These are phyloP conservation scores for Bonia amplexicaulis DNA, from an alignment of 176 grass and related monocot species.

Conservation along the genomic window DNA sequence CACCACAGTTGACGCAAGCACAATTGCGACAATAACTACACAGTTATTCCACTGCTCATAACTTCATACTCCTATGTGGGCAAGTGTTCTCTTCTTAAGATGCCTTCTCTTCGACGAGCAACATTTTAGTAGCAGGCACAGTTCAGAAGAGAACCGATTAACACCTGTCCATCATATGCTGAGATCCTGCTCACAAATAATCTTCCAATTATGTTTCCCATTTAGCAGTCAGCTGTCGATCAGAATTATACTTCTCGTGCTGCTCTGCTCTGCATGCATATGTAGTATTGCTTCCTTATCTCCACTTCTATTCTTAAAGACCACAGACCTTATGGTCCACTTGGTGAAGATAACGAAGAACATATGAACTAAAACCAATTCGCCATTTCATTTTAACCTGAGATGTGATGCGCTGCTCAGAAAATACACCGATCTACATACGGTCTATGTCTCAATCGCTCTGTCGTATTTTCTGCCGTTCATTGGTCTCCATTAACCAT, in stretches of 20 bases:
- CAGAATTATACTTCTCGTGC: constrained; percentile 9
- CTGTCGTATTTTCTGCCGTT: not conserved
- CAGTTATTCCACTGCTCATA: not conserved
- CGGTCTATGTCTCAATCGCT: not conserved
- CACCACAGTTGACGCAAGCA: not conserved
- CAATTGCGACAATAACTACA: not conserved
- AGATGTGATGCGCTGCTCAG: not conserved
- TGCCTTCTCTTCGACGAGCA: not conserved
- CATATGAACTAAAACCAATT: not conserved
- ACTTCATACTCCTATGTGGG: no score
- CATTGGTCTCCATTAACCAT: not conserved
- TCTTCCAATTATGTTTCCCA: not conserved
- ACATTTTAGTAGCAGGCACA: not conserved
- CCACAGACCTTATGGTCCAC: not conserved
- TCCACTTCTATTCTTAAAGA: not conserved
- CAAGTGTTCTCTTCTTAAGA: not conserved
- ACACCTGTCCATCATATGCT: not conserved
- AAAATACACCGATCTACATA: not conserved
- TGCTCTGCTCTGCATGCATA: not conserved
- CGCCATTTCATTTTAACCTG: not conserved
- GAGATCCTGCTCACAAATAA: not conserved
- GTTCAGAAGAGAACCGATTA: not conserved
- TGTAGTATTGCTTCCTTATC: no score
- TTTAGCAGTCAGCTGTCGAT: not conserved
- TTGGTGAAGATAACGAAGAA: not conserved